Evolutionary conservation across 2,329 filamentous ascomycete genomes (phyloP).

Genomic region (Verticillium tricorpus): DNA sequence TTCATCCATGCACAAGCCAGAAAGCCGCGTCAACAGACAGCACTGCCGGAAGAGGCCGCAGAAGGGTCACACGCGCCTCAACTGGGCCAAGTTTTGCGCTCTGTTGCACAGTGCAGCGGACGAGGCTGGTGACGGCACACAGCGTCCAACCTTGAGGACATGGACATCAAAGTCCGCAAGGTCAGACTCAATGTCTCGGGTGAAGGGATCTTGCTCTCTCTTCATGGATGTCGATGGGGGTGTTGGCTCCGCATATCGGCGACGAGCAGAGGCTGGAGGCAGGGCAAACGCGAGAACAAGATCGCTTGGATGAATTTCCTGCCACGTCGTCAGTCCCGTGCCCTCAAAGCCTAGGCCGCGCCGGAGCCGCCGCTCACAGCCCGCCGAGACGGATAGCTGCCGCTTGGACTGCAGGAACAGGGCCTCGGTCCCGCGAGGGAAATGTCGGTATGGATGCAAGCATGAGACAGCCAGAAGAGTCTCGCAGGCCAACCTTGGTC

Average conservation of each 20-base stretch:
- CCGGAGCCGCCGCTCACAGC: not conserved
- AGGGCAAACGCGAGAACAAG: not conserved
- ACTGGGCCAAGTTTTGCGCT: not conserved
- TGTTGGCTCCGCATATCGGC: not conserved
- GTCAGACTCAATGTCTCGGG: not conserved
- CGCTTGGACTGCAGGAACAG: not conserved
- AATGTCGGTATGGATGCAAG: not conserved
- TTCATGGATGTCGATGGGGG: not conserved
- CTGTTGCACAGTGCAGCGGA: not conserved
- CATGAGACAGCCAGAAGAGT: too few relatives aligned
- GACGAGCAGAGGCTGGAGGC: not conserved
- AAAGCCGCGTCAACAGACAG: not conserved
- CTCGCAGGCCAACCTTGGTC: too few relatives aligned
- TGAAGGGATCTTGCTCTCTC: not conserved
- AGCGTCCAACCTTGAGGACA: not conserved
- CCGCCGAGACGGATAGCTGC: not conserved
- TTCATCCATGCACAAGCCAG: not conserved
- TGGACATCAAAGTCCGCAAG: not conserved
- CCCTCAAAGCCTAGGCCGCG: not conserved
- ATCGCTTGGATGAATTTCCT: not conserved
- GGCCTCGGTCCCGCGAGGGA: not conserved
- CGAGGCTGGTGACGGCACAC: not conserved
- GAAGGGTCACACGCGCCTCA: not conserved
- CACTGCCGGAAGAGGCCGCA: not conserved
- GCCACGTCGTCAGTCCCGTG: not conserved